phyloP scores from a whole-genome alignment of 2,329 filamentous ascomycete genomes.

The Sclerotinia trifoliorum region DNA sequence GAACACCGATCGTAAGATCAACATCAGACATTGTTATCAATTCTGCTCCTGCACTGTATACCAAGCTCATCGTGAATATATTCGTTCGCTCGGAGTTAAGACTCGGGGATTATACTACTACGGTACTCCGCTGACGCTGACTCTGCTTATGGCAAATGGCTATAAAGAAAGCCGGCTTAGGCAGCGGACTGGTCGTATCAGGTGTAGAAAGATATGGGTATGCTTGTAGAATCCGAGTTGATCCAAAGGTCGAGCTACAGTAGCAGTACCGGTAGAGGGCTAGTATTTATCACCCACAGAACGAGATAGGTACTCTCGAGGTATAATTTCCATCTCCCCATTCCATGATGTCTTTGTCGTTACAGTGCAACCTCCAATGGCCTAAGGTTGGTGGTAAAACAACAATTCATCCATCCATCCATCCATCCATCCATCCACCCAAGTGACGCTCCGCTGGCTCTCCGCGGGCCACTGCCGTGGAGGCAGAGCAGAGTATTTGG shows the following conservation, averaged over 20 bases:
- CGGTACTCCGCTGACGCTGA: not conserved
- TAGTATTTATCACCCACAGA: no score
- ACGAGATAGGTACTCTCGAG: no score
- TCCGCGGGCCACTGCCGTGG: conserved; percentile 4
- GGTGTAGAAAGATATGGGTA: not conserved
- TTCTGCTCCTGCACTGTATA: not conserved
- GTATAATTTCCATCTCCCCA: no score
- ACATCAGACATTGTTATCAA: no score
- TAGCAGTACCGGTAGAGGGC: no score
- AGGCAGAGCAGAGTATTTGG: not conserved
- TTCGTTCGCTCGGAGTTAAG: not conserved
- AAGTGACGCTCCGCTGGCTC: conserved; percentile 1
- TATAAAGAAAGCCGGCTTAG: not conserved
- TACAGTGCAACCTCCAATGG: no score
- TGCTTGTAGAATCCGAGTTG: not conserved
- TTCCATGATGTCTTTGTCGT: not conserved
- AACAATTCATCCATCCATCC: not conserved
- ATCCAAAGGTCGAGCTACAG: not conserved
- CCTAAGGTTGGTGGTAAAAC: not conserved
- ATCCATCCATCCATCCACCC: not conserved
- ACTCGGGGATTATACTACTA: not conserved
- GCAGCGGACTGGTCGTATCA: not conserved
- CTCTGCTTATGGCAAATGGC: not conserved
- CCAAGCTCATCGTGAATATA: not conserved
- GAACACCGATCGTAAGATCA: not conserved